Evolutionary conservation across 192 early-diverging fungal genomes (phyloP).

Genomic region (Pecoramyces ruminantium): DNA sequence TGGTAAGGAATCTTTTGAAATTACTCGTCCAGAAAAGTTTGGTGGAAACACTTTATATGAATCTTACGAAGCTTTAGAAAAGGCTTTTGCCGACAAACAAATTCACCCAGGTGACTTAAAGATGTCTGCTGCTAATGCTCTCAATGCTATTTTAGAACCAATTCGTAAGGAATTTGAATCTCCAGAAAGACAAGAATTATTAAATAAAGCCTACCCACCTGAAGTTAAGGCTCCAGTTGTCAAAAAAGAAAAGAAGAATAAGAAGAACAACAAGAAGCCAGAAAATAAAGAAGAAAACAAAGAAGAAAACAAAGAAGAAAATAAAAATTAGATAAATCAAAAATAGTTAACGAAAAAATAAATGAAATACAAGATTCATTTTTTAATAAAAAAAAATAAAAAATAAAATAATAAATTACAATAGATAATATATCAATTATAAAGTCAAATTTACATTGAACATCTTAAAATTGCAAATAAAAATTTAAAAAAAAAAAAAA

Average conservation of each 20-base stretch:
- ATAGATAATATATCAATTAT: too few species aligned
- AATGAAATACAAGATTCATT: too few species aligned
- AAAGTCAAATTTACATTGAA: too few species aligned
- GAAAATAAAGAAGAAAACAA: neutral
- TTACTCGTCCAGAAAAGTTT: constrained; percentile 71
- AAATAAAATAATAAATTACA: too few species aligned
- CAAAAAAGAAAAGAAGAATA: constrained; percentile 8
- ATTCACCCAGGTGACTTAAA: constrained; percentile 94
- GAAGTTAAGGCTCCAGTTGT: constrained; percentile 1
- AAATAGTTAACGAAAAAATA: too few species aligned
- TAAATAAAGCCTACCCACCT: constrained; percentile 71
- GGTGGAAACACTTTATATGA: constrained; percentile 74
- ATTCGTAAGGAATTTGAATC: constrained; percentile 47
- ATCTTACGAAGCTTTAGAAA: constrained; percentile 50
- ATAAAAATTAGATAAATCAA: too few species aligned
- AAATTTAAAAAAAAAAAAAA: too few species aligned
- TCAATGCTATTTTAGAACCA: constrained; percentile 77
- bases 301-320: too few species aligned
- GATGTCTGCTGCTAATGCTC: constrained; percentile 56
- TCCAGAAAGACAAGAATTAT: constrained; percentile 51
- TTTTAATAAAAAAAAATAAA: too few species aligned
- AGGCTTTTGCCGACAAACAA: constrained; percentile 70
- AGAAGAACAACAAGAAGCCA: constrained; percentile 3
- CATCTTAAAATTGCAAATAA: too few species aligned
- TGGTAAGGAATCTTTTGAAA: constrained; percentile 16